Percentiles rank a stretch among this genome's conserved stretches.
These are phyloP conservation scores for Phialemoniopsis sp. DNA, from an alignment of 2,329 filamentous ascomycete species.

Conservation along the genomic window DNA sequence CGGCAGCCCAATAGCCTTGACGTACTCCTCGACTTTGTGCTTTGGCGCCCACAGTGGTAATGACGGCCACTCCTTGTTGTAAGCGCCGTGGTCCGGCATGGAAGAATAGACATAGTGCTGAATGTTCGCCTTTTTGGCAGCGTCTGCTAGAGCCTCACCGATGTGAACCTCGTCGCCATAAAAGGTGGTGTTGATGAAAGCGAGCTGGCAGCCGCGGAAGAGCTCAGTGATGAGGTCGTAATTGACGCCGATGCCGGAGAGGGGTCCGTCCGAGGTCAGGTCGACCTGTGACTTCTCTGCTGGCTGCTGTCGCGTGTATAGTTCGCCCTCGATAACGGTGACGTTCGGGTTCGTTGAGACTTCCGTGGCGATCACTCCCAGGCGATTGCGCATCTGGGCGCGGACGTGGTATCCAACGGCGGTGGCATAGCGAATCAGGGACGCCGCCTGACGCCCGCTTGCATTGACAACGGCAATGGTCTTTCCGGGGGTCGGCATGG, in stretches of 20 bases:
- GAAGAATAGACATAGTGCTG: conserved; percentile 95
- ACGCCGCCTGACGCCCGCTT: conserved; percentile 91
- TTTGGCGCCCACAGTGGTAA: conserved; percentile 91
- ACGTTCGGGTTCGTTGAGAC: conserved; percentile 75
- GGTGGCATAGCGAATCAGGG: conserved; percentile 87
- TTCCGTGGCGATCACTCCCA: conserved; percentile 85
- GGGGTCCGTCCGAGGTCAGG: conserved; percentile 66
- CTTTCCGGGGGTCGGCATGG: conserved; percentile 61
- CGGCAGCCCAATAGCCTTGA: conserved; percentile 75
- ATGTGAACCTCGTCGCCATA: conserved; percentile 93
- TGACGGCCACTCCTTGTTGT: conserved; percentile 72
- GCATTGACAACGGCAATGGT: conserved; percentile 94
- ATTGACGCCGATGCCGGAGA: conserved; percentile 64
- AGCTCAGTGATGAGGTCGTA: conserved; percentile 69
- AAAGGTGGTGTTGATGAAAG: conserved; percentile 97
- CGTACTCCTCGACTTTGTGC: conserved; percentile 87
- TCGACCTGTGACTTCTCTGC: conserved; percentile 43
- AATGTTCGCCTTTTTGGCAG: conserved; percentile 78
- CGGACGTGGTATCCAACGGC: conserved; percentile 92
- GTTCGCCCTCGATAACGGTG: conserved; percentile 58
- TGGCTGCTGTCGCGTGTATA: conserved; percentile 52
- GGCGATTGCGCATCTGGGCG: conserved; percentile 83
- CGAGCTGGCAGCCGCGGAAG: conserved; percentile 79
- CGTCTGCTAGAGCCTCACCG: conserved; percentile 82
- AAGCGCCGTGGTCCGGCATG: conserved; percentile 90